Conservation (phyloP, 83 land plant genomes). For the Picea mariana region DNA sequence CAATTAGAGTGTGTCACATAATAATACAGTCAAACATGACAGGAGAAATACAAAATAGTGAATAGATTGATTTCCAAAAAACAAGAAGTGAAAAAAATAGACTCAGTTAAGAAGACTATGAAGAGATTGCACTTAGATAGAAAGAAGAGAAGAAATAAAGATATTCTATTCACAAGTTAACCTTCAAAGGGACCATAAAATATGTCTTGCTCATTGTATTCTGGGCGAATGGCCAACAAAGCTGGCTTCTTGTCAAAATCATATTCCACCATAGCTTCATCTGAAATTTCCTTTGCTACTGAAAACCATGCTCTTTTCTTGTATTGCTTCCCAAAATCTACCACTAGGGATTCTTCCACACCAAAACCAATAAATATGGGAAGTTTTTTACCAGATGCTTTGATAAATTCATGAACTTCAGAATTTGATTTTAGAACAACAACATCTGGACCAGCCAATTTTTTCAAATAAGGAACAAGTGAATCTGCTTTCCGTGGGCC, state of each 20-base stretch:
- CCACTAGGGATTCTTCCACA: constrained; percentile 48
- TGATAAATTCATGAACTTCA: constrained; percentile 52
- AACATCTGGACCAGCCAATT: constrained; percentile 74
- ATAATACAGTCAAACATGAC: background rate
- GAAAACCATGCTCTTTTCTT: constrained; percentile 91
- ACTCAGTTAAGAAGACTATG: background rate
- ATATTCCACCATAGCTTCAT: constrained; percentile 61
- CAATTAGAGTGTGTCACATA: background rate
- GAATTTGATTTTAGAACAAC: constrained; percentile 59
- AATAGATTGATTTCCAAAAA: background rate
- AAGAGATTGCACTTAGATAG: background rate
- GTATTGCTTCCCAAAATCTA: constrained; percentile 52
- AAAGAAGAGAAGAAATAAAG: constrained; percentile 12
- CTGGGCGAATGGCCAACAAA: constrained; percentile 65
- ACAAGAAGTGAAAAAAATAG: background rate
- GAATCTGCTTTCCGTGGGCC: constrained; percentile 80
- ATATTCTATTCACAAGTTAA: constrained; percentile 22
- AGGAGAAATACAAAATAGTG: background rate
- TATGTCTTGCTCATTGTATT: constrained; percentile 48
- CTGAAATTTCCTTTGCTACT: constrained; percentile 69
- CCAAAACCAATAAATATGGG: constrained; percentile 92
- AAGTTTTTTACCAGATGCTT: constrained; percentile 44
- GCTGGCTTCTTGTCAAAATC: constrained; percentile 88
- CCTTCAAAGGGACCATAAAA: constrained; percentile 98
- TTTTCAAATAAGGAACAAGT: constrained; percentile 58